Evolutionary conservation across 78 protist species (phyloP).

Genomic region (Dictyostelium purpureum): DNA sequence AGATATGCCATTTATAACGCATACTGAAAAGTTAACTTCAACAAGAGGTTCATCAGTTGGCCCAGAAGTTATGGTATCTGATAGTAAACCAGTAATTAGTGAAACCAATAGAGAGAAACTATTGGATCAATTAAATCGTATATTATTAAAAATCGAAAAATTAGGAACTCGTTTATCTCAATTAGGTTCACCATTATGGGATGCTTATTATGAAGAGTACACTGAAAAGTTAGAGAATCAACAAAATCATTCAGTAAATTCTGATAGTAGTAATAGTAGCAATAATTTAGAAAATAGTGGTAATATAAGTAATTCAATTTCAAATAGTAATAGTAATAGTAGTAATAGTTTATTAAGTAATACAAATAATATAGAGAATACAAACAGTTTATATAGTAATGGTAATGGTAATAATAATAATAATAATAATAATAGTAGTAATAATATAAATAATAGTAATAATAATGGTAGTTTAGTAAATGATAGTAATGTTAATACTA

Average conservation of each 20-base stretch:
- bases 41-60: conserved; percentile 42
- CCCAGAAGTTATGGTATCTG: not conserved
- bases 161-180: conserved; percentile 11
- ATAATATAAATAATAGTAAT: not conserved
- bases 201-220: conserved; percentile 57
- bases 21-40: conserved; percentile 28
- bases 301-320: too few species aligned
- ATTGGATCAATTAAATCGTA: conserved; percentile 4
- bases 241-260: not conserved
- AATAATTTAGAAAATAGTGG: too few species aligned
- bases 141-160: conserved; percentile 35
- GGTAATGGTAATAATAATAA: not conserved
- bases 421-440: not conserved
- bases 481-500: not conserved
- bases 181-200: conserved; percentile 47
- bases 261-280: not conserved
- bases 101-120: conserved; percentile 46
- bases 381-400: not conserved
- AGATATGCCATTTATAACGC: conserved; percentile 68
- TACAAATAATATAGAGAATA: not conserved
- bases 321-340: not conserved
- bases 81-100: conserved; percentile 32
- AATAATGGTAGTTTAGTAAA: not conserved
- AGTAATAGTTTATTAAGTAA: not conserved
- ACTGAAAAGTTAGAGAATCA: not conserved